phyloP scores from a whole-genome alignment of 2,329 filamentous ascomycete genomes.

The Alternaria sp. region DNA sequence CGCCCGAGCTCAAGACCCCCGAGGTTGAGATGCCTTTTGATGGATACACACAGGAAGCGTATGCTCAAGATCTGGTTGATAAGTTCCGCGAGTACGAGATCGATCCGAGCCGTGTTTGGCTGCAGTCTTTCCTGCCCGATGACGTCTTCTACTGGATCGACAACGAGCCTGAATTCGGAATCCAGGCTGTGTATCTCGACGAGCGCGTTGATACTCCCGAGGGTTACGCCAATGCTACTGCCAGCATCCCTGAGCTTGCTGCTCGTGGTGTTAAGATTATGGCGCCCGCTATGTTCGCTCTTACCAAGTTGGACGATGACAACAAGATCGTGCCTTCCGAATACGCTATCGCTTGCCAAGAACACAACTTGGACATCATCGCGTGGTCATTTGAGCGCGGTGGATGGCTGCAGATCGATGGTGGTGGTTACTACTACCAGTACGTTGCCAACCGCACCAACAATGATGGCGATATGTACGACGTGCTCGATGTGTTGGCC shows the following conservation, averaged over 20 bases:
- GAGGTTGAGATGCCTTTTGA: constrained; percentile 74
- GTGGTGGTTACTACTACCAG: constrained; percentile 50
- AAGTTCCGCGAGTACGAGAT: constrained; percentile 50
- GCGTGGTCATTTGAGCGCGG: constrained; percentile 74
- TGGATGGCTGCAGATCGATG: constrained; percentile 62
- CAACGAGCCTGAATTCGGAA: constrained; percentile 65
- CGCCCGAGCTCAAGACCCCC: constrained; percentile 63
- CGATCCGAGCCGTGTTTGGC: constrained; percentile 51
- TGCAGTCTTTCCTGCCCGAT: constrained; percentile 70
- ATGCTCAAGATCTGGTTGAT: constrained; percentile 66
- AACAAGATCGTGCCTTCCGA: constrained; percentile 66
- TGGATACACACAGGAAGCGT: constrained; percentile 69
- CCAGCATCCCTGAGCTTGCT: constrained; percentile 63
- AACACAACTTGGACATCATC: constrained; percentile 68
- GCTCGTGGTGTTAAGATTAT: constrained; percentile 67
- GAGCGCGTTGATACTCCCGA: constrained; percentile 60
- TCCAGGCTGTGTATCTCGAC: constrained; percentile 70
- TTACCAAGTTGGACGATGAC: constrained; percentile 59
- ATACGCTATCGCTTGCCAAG: constrained; percentile 67
- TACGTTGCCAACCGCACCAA: constrained; percentile 58
- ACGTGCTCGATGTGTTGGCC: constrained; percentile 69
- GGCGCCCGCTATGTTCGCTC: constrained; percentile 67
- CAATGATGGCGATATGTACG: constrained; percentile 70
- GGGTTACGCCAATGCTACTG: constrained; percentile 62
- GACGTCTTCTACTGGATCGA: constrained; percentile 72